These are phyloP conservation scores for Ostreobium quekettii DNA, from an alignment of 139 green algal species.

Conservation along the genomic window DNA sequence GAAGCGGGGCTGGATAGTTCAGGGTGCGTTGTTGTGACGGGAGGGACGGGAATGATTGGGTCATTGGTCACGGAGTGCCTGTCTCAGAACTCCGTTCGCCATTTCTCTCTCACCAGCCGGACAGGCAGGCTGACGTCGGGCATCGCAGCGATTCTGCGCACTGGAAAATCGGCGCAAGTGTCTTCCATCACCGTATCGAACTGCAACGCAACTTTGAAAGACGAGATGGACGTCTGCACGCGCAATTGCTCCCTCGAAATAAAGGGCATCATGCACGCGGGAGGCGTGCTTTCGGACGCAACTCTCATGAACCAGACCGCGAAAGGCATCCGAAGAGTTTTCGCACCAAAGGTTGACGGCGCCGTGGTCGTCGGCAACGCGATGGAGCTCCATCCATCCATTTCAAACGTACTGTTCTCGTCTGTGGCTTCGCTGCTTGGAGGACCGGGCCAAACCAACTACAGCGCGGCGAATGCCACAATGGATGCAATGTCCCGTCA, in stretches of 20 bases:
- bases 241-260: neutral
- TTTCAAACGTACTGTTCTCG: conserved; percentile 60
- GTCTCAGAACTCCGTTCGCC: conserved; percentile 22
- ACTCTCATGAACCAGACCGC: conserved; percentile 37
- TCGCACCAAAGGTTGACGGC: conserved; percentile 30
- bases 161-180: conserved; percentile 6
- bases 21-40: conserved; percentile 43
- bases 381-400: conserved; percentile 13
- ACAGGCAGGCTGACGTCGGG: conserved; percentile 34
- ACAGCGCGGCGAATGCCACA: conserved; percentile 44
- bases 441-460: conserved; percentile 48
- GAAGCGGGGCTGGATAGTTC: neutral
- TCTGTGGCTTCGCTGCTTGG: conserved; percentile 68
- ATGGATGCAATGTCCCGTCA: conserved; percentile 35
- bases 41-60: conserved; percentile 65
- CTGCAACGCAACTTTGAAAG: conserved; percentile 27
- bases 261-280: conserved; percentile 45
- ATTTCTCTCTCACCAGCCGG: conserved; percentile 40
- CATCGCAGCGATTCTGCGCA: neutral
- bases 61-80: conserved; percentile 52
- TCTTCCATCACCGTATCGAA: conserved; percentile 18
- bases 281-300: conserved; percentile 51
- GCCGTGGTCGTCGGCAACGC: neutral
- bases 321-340: conserved; percentile 1
- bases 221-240: conserved; percentile 19